Evolutionary conservation across 2,329 filamentous ascomycete genomes (phyloP), one percentile per base, ranked within the genome.

Genomic region (Fusarium coffeatum): DNA sequence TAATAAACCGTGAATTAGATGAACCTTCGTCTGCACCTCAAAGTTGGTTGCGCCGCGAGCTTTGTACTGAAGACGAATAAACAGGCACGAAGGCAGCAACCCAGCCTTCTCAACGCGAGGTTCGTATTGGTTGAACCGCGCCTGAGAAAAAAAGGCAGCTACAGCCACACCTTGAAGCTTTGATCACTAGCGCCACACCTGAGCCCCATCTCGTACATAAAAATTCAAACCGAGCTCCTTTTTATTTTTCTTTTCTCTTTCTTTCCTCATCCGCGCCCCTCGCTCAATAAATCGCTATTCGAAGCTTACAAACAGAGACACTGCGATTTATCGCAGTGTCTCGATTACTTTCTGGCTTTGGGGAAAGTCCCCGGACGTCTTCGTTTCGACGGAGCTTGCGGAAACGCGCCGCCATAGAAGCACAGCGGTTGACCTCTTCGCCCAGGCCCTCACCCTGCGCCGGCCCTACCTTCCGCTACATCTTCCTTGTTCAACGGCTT

Each of bases 401-500:
- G 93, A 97, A 97, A 98, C 93, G 93, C 94, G 93, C 93, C 94
- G 94, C 94, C 95, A 97, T 94, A 98, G 90, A 97, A 97, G 94
- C 94, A 94, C 87, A 85, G 94, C 93, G 93, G 93, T 91, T 94
- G 83, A 93, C 88, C 89, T 89, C 86, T 85, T 87, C 85, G 83
- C 84, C 83, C 84, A 83, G 84, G 83, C 83, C 83, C 82, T 83
- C 81, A 80, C 78, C 78, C 79, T 73, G 75, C 74, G 64, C 72
- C 68, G 71, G 76, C 80, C 80, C 79, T 82, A 77, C 76, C 79
- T 80, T 76, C 79, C 83, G 84, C 81, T 82, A 82, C 79, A 83
- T 84, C 84, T 72, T 69, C 68, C 62, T 59, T 59, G 45, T 41
- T 55, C 55, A 55, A 22, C 16, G 49, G 28, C 41, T 60, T 58